Percentiles rank a stretch among this genome's conserved stretches.
Conservation (phyloP, 2,329 filamentous ascomycete genomes). For the Paecilomyces formosus region DNA sequence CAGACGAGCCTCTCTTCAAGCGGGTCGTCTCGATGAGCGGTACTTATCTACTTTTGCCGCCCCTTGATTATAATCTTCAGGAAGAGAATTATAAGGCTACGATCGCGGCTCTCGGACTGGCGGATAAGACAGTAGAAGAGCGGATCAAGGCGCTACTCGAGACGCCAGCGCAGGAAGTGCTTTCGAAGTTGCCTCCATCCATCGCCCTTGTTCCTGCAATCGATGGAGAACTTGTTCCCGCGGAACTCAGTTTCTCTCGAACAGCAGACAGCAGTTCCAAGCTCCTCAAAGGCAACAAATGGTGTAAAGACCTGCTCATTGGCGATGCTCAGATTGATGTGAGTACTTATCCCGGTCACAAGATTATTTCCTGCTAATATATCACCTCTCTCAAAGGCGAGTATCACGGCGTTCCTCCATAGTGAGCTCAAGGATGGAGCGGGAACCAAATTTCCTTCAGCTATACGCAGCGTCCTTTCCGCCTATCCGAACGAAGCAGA, state of each 20-base stretch:
- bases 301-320: constrained; percentile 42
- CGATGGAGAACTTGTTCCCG: constrained; percentile 36
- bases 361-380: constrained; percentile 2
- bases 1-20: constrained; percentile 32
- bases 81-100: constrained; percentile 37
- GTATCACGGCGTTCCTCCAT: constrained; percentile 22
- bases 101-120: constrained; percentile 33
- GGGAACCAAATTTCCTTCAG: constrained; percentile 15
- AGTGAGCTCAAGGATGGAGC: constrained; percentile 13
- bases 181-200: constrained; percentile 31
- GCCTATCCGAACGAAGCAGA: constrained; percentile 17
- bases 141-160: constrained; percentile 35
- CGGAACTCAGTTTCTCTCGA: constrained; percentile 14
- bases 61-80: constrained; percentile 29
- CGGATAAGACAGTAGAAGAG: constrained; percentile 28
- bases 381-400: constrained; percentile 14
- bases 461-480: constrained; percentile 12
- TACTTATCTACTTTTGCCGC: constrained; percentile 35
- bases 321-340: constrained; percentile 44
- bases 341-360: constrained; percentile 11
- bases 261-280: constrained; percentile 15
- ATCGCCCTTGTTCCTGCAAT: constrained; percentile 30
- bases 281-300: constrained; percentile 34
- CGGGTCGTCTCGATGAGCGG: constrained; percentile 38
- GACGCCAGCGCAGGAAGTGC: constrained; percentile 34